phyloP scores from a whole-genome alignment of 805 yeast species.

The Wickerhamiella qilinensis region DNA sequence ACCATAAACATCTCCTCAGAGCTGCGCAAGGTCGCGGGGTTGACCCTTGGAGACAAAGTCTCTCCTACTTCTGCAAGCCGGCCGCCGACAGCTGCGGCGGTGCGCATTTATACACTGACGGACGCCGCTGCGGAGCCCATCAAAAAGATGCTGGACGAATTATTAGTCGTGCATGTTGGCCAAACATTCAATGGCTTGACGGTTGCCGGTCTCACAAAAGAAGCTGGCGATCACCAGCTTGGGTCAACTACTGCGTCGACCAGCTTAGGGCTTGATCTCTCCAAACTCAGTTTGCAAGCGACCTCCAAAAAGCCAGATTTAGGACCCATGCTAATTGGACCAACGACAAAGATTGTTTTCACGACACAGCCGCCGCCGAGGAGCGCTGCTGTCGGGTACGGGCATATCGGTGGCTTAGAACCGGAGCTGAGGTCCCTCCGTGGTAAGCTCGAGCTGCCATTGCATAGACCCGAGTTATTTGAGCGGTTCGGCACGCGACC shows the following conservation, averaged over 20 bases:
- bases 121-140: constrained; percentile 15
- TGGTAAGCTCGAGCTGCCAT: constrained; percentile 62
- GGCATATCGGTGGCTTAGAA: constrained; percentile 61
- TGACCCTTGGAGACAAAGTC: constrained; percentile 36
- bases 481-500: constrained; percentile 79
- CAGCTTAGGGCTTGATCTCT: no score
- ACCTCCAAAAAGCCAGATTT: background rate
- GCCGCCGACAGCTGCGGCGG: constrained; percentile 30
- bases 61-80: constrained; percentile 33
- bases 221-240: no score
- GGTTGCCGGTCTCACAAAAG: constrained; percentile 44
- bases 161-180: constrained; percentile 16
- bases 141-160: constrained; percentile 25
- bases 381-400: constrained; percentile 23
- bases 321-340: background rate
- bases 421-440: constrained; percentile 45
- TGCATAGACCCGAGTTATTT: constrained; percentile 61
- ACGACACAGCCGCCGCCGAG: constrained; percentile 5
- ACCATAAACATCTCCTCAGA: constrained; percentile 15
- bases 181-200: constrained; percentile 36
- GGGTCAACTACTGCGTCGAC: no score
- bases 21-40: constrained; percentile 27
- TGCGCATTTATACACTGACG: constrained; percentile 18
- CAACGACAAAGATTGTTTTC: constrained; percentile 7
- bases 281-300: background rate